Base-by-base conservation (phyloP, 306 rosid genomes). In the Cicer chorassanicum region DNA sequence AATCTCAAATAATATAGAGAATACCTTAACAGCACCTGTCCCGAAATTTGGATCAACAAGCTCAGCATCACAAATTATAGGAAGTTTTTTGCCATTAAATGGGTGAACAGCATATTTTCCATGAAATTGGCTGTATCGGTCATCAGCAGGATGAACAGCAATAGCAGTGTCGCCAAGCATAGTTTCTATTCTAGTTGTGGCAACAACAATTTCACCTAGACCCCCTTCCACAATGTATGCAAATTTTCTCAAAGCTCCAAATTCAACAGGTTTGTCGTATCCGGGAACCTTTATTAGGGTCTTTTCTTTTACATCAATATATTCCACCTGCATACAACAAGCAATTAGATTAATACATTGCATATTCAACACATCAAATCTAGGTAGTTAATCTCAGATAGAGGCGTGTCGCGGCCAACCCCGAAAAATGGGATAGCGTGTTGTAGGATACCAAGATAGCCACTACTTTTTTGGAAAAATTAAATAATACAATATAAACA, bases 81-180 rank as follows among this genome's bases (percentile, higher is more conserved):
- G 98, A 85, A 94, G 87, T 70, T 84, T 88, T 82, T 95, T 82
- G 59, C 96, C 92, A 80, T 84, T 90, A 63, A 94, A 94, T 71
- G 99, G 97, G 87, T 94, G 99, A 81, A 88, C 72, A 46, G 92
- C 96, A 86, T 39, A 87, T 75, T 94, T 94, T 60, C 99, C 98
- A 53, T 92, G 98, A 78, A 94, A 89, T 71, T 79, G 85, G 11
- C 36, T 80, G 80, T 90, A 94, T 85, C 96, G 84, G 15, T 73
- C 77, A 76, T 94, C 98, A 46, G 79, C 75, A 45, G 99, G 96
- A 80, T 92, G 98, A 68, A 94, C 63, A 39, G 99, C 96, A 75
- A 94, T 88, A 43, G 99, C 97, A 75, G 96, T 87, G 84, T 94
- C 99, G 12, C 99, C 99, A 34, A 94, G 97, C 97, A 94, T 94